These are phyloP conservation scores for Musa balbisiana DNA, from an alignment of 202 grass and related monocot genomes.

Conservation along the genomic window DNA sequence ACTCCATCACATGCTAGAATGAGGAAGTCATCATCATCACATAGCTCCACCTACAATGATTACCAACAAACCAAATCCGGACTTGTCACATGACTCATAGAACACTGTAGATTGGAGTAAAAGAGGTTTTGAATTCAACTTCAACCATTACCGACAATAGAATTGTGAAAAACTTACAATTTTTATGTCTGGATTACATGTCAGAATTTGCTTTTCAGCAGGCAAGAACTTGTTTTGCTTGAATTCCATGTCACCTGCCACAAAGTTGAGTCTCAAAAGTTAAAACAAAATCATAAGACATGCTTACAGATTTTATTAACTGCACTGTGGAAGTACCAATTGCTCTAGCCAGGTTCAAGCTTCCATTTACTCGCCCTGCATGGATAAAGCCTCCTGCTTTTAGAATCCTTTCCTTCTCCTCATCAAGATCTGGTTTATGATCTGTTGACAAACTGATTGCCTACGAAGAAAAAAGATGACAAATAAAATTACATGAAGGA, in stretches of 20 bases:
- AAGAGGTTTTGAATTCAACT: not conserved
- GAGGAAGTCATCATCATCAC: conserved; percentile 40
- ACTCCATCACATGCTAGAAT: conserved; percentile 61
- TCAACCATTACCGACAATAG: not conserved
- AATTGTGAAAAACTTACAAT: conserved; percentile 32
- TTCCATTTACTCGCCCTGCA: conserved; percentile 82
- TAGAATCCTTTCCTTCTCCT: conserved; percentile 78
- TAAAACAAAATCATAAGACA: not conserved
- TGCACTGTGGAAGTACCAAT: conserved; percentile 39
- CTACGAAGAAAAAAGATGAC: conserved; percentile 29
- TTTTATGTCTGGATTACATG: conserved; percentile 76
- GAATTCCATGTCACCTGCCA: conserved; percentile 79
- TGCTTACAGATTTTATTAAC: not conserved
- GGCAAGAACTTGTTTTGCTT: conserved; percentile 73
- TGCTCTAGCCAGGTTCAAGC: conserved; percentile 79
- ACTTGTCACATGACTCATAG: not conserved
- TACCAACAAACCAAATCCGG: not conserved
- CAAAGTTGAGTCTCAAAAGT: conserved; percentile 9
- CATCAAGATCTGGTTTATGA: conserved; percentile 81
- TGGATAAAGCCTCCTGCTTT: conserved; percentile 77
- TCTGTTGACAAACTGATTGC: conserved; percentile 72
- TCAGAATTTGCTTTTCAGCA: conserved; percentile 71
- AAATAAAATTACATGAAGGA: not conserved
- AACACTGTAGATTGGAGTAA: not conserved
- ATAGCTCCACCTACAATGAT: conserved; percentile 30